Base-by-base conservation (phyloP, 2,329 filamentous ascomycete species). In the Pseudocercospora eumusae region DNA sequence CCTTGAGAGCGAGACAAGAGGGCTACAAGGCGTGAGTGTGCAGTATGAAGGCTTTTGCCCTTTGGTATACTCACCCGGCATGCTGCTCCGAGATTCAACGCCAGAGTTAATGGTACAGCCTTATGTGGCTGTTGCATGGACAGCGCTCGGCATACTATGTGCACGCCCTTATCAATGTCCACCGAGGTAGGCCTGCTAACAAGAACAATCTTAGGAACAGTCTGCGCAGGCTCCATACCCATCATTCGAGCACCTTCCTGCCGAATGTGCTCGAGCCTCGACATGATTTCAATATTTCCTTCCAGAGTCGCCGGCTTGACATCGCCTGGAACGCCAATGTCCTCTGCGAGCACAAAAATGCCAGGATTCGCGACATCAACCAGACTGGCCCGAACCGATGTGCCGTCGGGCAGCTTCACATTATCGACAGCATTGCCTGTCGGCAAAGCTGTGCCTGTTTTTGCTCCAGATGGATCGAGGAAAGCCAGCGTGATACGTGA, bases 321-420 rank as follows among this genome's bases (percentile, higher is more conserved):
- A 9, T 78, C 77, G 2, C 80, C 79, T 18, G 80, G 73, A 2
- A 85, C 75, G 3, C 75, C 80, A 0, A 89, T 69, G 61, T 86
- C 82, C 1, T 76, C 69, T 0, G 86, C 84, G 7, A 76, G 76
- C 0, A 90, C 76, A 69, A 90, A 90, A 13, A 87, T 80, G 52
- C 83, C 84, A 0, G 87, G 88, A 66, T 88, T 89, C 0, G 83
- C 83, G 0, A 84, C 84, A 64, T 90, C 88, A 0, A 88, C 79
- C 25, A 87, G 83, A 1, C 84, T 87, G 0, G 81, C 84, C 3
- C 71, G 67, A 3, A 85, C 72, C 0, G 77, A 79, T 7, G 80
- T 76, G 8, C 70, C 71, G 52, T 70, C 68, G 0, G 59, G 57
- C 18, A 73, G 56, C 8, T 44, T 31, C 15, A 90, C 76, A 0